Evolutionary conservation across 306 rosid genomes (phyloP).

Genomic region (Pyrus communis): DNA sequence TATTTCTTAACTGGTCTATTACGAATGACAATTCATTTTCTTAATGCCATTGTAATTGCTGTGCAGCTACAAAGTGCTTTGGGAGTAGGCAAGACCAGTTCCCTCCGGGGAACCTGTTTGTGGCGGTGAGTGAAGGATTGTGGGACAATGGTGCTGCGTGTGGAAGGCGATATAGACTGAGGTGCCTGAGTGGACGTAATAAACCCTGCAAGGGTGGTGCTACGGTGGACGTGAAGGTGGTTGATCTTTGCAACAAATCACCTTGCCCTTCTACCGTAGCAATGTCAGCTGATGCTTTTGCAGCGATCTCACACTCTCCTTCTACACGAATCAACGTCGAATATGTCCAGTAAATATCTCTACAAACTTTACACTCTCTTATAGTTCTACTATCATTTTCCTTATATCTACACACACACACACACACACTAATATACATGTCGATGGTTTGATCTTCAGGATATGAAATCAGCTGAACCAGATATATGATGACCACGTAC

Average conservation of each 20-base stretch:
- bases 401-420: too few species aligned
- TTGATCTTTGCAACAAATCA: conserved; percentile 35
- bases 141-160: conserved; percentile 83
- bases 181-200: conserved; percentile 56
- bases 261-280: conserved; percentile 45
- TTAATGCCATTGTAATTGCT: not conserved
- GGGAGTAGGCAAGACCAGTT: not conserved
- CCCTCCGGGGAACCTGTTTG: conserved; percentile 20
- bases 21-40: not conserved
- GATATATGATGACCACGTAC: not conserved
- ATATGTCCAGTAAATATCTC: conserved; percentile 38
- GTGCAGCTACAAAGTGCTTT: conserved; percentile 38
- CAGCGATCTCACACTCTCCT: conserved; percentile 38
- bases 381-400: not conserved
- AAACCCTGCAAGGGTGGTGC: conserved; percentile 54
- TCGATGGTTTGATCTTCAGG: not conserved
- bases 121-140: conserved; percentile 55
- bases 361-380: not conserved
- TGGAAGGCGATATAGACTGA: conserved; percentile 58
- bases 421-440: not conserved
- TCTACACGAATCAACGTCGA: conserved; percentile 47
- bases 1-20: too few species aligned
- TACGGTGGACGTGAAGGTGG: conserved; percentile 50
- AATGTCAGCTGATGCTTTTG: conserved; percentile 47
- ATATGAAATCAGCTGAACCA: not conserved